Percentiles rank a stretch among this genome's conserved stretches.
These are phyloP conservation scores for Phyllosticta citriasiana DNA, from an alignment of 2,329 filamentous ascomycete species.

Conservation along the genomic window DNA sequence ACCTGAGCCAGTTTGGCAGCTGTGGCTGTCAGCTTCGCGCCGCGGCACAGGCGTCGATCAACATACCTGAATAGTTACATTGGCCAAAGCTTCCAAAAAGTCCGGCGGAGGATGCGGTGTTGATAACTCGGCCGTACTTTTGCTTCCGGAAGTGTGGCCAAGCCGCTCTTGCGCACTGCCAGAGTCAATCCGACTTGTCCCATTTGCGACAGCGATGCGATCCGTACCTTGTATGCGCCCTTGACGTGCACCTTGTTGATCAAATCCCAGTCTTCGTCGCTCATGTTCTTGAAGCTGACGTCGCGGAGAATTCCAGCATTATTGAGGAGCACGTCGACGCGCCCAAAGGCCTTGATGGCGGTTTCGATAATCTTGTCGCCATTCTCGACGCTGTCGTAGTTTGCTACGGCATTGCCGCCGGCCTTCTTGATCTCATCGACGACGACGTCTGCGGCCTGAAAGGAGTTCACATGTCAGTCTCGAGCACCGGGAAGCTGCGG, in stretches of 20 bases:
- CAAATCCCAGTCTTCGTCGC: constrained; percentile 91
- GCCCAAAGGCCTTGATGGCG: constrained; percentile 69
- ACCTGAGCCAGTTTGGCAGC: constrained; percentile 93
- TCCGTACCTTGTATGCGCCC: constrained; percentile 70
- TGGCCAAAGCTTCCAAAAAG: constrained; percentile 94
- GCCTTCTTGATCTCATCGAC: constrained; percentile 75
- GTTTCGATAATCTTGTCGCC: constrained; percentile 92
- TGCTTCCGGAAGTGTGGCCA: constrained; percentile 99
- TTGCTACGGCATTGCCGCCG: constrained; percentile 92
- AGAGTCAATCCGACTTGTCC: constrained; percentile 1
- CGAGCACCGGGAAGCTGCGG: background rate
- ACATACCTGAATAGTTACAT: constrained; percentile 75
- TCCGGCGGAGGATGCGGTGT: constrained; percentile 91
- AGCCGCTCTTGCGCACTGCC: constrained; percentile 70
- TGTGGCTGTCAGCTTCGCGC: constrained; percentile 21
- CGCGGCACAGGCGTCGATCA: background rate
- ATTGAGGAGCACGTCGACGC: constrained; percentile 92
- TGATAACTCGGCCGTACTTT: constrained; percentile 94
- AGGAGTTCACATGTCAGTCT: constrained; percentile 3
- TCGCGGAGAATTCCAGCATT: constrained; percentile 94
- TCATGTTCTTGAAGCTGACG: constrained; percentile 98
- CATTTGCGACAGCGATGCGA: too few relatives aligned
- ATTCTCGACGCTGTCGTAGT: constrained; percentile 91
- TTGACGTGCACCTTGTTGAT: constrained; percentile 87
- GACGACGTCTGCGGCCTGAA: constrained; percentile 69